These are phyloP conservation scores for Rhodosorus marinus DNA, from an alignment of 23 red algal genomes.

Conservation along the genomic window DNA sequence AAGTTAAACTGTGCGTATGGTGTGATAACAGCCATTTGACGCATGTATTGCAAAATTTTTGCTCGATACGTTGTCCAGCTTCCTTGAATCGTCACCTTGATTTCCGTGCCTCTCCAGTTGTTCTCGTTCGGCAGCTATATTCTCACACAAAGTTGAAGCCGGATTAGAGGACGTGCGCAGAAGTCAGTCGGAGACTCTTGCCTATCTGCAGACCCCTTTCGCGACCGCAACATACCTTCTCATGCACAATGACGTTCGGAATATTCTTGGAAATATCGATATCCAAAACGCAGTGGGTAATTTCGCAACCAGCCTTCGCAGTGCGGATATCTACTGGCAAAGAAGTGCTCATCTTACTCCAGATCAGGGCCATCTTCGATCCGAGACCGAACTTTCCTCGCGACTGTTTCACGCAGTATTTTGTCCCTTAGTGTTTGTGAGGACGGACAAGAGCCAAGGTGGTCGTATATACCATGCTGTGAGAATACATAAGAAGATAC, in stretches of 20 bases:
- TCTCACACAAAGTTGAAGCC: too few relatives aligned
- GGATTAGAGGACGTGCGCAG: too few relatives aligned
- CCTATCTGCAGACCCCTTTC: too few relatives aligned
- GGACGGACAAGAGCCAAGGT: too few relatives aligned
- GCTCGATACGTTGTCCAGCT: slow-evolving; percentile 64
- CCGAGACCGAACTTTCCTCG: slow-evolving; percentile 86
- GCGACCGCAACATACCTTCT: too few relatives aligned
- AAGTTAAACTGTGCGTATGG: slow-evolving; percentile 66
- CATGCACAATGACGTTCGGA: slow-evolving; percentile 35
- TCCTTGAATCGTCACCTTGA: slow-evolving; percentile 64
- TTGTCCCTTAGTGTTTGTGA: too few relatives aligned
- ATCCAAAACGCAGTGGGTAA: slow-evolving; percentile 55
- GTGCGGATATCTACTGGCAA: slow-evolving; percentile 47
- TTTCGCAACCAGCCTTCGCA: not conserved
- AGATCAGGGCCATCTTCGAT: slow-evolving; percentile 92
- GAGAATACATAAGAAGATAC: too few relatives aligned
- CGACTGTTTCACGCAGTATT: slow-evolving; percentile 69
- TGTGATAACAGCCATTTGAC: slow-evolving; percentile 86
- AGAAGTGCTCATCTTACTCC: slow-evolving; percentile 83
- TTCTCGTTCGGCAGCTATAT: slow-evolving; percentile 10
- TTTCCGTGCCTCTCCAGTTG: slow-evolving; percentile 38
- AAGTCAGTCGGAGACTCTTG: too few relatives aligned
- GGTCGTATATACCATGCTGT: too few relatives aligned
- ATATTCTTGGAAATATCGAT: slow-evolving; percentile 68
- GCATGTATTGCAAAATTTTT: slow-evolving; percentile 60